Evolutionary conservation across 345 rosid genomes (phyloP), one percentile per base, ranked within the genome.

Genomic region (Lagerstroemia speciosa): DNA sequence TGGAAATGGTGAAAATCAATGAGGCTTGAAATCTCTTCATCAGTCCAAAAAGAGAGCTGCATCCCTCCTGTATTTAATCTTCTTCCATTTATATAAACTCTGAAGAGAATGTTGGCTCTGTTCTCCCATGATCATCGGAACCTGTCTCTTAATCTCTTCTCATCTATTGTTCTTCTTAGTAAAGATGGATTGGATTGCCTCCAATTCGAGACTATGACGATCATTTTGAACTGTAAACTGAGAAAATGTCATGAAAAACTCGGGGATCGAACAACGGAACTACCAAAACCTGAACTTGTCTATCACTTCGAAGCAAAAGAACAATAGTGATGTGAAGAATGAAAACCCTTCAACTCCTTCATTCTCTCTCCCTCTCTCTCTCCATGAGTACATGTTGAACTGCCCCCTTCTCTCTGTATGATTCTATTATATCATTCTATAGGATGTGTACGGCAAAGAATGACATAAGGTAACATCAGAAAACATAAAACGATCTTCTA

Each of bases 1-100:
- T 88, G 99, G 99, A 91, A 94, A 86, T 91, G 98, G 99, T 89
- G 89, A 41, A 89, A 74, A n/a, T n/a, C 26, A 67, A 5, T 3
- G 40, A 62, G 69, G 41, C 8, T 34, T 36, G 8, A 6, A 34
- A 11, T n/a, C 29, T 58, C 63, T 52, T 17, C 63, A 29, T 17
- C 14, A 27, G 17, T 27, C 16, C 34, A 0, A 9, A 14, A 6
- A 27, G 24, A n/a, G 55, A 53, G 27, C 29, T 14, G 15, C 29
- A 27, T 7, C 63, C 8, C 8, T 58, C 8, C 8, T 58, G 63
- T 58, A 58, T 4, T 58, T 30, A 58, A 58, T 58, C 63, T 58
- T 27, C 63, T 58, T 27, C 63, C 63, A 58, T 58, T 30, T 3
- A 26, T 58, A 27, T 58, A 58, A 30, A 58, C 34, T 27, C 63